These are phyloP conservation scores for Thalassiosira exigua DNA, from an alignment of 352 stramenopile species.

Conservation along the genomic window DNA sequence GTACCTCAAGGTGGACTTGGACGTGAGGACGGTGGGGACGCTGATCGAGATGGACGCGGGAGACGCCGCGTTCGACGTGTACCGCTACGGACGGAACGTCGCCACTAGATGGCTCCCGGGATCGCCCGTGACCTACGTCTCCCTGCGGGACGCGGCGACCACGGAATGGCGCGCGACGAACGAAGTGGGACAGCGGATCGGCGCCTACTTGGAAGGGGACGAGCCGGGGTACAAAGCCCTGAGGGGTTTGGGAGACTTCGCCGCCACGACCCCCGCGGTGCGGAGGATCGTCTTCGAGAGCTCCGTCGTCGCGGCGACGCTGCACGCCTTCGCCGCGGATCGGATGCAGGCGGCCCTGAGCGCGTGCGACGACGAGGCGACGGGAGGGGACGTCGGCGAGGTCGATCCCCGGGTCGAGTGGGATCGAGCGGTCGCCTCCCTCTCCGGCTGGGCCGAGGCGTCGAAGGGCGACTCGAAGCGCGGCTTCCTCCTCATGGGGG, in stretches of 20 bases:
- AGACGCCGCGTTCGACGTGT: slow-evolving; percentile 41
- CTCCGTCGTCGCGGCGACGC: slow-evolving; percentile 33
- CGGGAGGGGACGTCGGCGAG: too few relatives aligned
- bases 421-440: slow-evolving; percentile 46
- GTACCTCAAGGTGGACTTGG: slow-evolving; percentile 52
- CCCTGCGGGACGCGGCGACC: too few relatives aligned
- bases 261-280: slow-evolving; percentile 10
- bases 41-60: slow-evolving; percentile 54
- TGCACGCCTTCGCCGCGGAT: slow-evolving; percentile 45
- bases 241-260: slow-evolving; percentile 26
- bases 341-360: slow-evolving; percentile 48
- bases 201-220: slow-evolving; percentile 11
- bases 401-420: slow-evolving; percentile 18
- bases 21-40: slow-evolving; percentile 54
- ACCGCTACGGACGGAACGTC: slow-evolving; percentile 33
- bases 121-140: neutral
- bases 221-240: slow-evolving; percentile 10
- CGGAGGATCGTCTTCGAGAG: slow-evolving; percentile 37
- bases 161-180: too few relatives aligned
- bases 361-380: too few relatives aligned
- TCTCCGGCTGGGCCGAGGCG: slow-evolving; percentile 54
- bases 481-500: slow-evolving; percentile 47
- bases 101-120: neutral
- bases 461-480: neutral
- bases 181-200: too few relatives aligned